Percentiles rank a stretch among this genome's conserved stretches.
Evolutionary conservation across 208 protist species (phyloP).

Genomic region (Crithidia bombi): DNA sequence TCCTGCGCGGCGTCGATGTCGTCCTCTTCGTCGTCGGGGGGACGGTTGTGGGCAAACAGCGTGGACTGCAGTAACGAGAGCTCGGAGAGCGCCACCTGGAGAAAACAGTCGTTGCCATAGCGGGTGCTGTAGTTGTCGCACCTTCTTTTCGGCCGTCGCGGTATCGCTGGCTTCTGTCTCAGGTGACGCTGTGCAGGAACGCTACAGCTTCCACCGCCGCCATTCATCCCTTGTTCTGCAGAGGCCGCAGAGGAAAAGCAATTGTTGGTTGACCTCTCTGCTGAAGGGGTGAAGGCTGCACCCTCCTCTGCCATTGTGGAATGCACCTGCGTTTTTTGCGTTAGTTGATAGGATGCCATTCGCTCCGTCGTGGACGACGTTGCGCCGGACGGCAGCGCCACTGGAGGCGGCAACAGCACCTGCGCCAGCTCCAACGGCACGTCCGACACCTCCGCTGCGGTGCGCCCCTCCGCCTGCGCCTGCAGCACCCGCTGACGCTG

Average conservation of each 20-base stretch:
- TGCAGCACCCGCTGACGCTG: conserved; percentile 47
- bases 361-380: background rate
- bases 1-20: conserved; percentile 31
- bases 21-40: conserved; percentile 16
- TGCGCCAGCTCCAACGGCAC: conserved; percentile 31
- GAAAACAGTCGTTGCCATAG: conserved; percentile 50
- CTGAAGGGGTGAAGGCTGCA: background rate
- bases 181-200: background rate
- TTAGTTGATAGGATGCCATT: conserved; percentile 4
- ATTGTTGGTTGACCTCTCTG: background rate
- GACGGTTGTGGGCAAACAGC: conserved; percentile 43
- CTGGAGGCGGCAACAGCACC: conserved; percentile 43
- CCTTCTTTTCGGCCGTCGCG: background rate
- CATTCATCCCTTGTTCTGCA: background rate
- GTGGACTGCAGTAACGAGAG: conserved; percentile 44
- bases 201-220: background rate
- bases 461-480: conserved; percentile 55
- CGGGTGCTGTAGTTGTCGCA: conserved; percentile 22
- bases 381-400: conserved; percentile 16
- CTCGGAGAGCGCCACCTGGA: conserved; percentile 38
- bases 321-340: background rate
- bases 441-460: conserved; percentile 48
- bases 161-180: background rate
- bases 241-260: background rate
- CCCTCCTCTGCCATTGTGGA: background rate